Base-by-base conservation (phyloP, 768 basidiomycete species). In the Dacryopinax spathularia region DNA sequence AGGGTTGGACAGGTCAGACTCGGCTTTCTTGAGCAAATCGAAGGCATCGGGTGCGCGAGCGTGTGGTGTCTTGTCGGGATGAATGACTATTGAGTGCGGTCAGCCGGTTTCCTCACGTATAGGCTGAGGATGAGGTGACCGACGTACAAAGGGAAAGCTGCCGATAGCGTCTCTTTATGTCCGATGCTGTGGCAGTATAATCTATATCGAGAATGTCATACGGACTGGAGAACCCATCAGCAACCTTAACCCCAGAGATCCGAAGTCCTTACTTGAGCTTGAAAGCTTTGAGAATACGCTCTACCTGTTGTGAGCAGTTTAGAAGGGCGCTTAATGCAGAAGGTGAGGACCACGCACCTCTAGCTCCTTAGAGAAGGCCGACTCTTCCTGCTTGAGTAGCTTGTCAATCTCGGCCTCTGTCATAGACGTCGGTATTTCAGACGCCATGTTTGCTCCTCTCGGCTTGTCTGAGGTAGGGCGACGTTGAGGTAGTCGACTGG, bases 51-150 rank as follows among this genome's bases (percentile, higher is more conserved):
- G 87, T 60, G 91, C 89, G 70, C 85, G 83, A 31, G 82, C 79
- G 76, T 96, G 91, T 72, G 89, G 78, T 69, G 88, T 88, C 81
- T 98, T 99, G 79, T 99, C 96, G 66, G 96, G 96, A 80, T 99
- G 96, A 71, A 99, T 97, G 75, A 96, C 90, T 92, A 72, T 66
- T 66, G 69, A 68, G 61, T 22, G 20, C n/a, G n/a, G 36, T 1
- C 12, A 4, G 39, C 60, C 6, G 20, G 10, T 2, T 13, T 39
- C 1, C 18, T 3, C 3, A 25, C 2, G 74, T 65, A 72, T 63
- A 74, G 66, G 59, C 2, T n/a, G 34, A 18, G 25, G 43, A 44
- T 16, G 66, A 48, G 18, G 35, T 34, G 37, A 37, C 60, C 60
- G 65, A 77, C 86, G 75, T 75, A 91, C 90, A 87, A 43, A 92